Evolutionary conservation across 192 early-diverging fungal genomes (phyloP).

Genomic region (Dispira parvispora): DNA sequence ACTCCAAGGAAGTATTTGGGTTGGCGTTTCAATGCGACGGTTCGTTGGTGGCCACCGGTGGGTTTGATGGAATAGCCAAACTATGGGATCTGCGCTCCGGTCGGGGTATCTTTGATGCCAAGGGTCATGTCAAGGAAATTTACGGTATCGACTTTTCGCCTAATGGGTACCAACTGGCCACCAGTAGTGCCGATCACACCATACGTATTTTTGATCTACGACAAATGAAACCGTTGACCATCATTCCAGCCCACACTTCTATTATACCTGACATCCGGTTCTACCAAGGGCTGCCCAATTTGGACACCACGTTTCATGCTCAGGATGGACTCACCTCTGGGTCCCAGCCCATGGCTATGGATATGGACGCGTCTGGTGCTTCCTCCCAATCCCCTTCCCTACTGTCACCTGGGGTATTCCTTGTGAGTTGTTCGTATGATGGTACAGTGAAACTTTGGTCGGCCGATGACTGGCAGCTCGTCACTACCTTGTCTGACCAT

Average conservation of each 20-base stretch:
- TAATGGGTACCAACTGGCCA: constrained; percentile 82
- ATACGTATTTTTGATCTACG: constrained; percentile 90
- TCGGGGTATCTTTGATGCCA: constrained; percentile 66
- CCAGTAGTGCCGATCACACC: constrained; percentile 82
- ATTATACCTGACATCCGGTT: constrained; percentile 70
- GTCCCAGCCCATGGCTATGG: constrained; percentile 12
- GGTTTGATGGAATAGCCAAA: constrained; percentile 80
- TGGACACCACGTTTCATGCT: not conserved
- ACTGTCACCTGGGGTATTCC: constrained; percentile 49
- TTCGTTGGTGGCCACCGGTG: constrained; percentile 76
- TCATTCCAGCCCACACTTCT: constrained; percentile 84
- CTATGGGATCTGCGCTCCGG: constrained; percentile 95
- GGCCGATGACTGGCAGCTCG: constrained; percentile 81
- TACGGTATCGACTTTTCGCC: constrained; percentile 79
- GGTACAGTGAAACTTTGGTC: constrained; percentile 87
- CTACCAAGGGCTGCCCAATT: constrained; percentile 25
- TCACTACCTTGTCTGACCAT: constrained; percentile 74
- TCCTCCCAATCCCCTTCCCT: constrained; percentile 16
- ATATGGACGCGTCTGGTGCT: constrained; percentile 11
- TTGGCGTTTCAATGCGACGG: constrained; percentile 88
- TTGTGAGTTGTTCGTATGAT: constrained; percentile 73
- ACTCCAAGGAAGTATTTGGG: constrained; percentile 84
- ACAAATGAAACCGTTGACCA: constrained; percentile 49
- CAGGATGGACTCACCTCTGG: no score
- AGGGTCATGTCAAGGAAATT: constrained; percentile 87